Base-by-base conservation (phyloP, 352 stramenopile species). In the Phytophthora megakarya region DNA sequence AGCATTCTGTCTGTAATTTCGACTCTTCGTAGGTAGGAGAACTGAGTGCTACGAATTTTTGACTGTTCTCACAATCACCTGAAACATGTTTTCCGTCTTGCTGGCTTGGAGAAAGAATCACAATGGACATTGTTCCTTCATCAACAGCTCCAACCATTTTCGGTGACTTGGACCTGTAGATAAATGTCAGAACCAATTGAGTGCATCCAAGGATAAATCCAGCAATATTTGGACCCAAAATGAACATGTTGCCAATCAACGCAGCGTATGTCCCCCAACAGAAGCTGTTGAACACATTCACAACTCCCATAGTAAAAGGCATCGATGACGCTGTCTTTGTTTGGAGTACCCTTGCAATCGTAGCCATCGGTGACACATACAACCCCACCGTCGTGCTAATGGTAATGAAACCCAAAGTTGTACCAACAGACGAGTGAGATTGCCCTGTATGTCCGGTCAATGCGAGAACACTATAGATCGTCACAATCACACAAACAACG, bases 331-430 rank as follows among this genome's bases (percentile, higher is more conserved):
- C 52, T 8, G 49, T 63, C 37, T 72, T 72, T 10, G 63, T 72
- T 18, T n/a, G 51, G 28, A 75, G 30, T 3, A 75, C 67, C 5
- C 62, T 67, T 18, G 54, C 65, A 40, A 92, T 78, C 6, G 70
- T 78, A 1, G 70, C 66, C 52, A 92, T 76, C 11, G 80, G 82
- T 6, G 82, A 89, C 7, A 64, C 68, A 47, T 85, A 91, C 46
- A 87, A 56, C 11, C 81, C 48, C 13, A 86, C 38, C 16, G 71
- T 88, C 8, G 80, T 84, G 11, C 61, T 63, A 30, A 88, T 80
- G 1, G 70, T 76, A 25, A 86, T 70, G 37, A 72, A 85, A 2
- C 79, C 83, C n/a, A 88, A 57, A 4, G 61, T 73, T 28, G 75
- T 72, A 10, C 68, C 72, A 0, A 81, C 52, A 7, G 66, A 62